Conservation (phyloP, 306 rosid species). For the Comarum palustre region DNA sequence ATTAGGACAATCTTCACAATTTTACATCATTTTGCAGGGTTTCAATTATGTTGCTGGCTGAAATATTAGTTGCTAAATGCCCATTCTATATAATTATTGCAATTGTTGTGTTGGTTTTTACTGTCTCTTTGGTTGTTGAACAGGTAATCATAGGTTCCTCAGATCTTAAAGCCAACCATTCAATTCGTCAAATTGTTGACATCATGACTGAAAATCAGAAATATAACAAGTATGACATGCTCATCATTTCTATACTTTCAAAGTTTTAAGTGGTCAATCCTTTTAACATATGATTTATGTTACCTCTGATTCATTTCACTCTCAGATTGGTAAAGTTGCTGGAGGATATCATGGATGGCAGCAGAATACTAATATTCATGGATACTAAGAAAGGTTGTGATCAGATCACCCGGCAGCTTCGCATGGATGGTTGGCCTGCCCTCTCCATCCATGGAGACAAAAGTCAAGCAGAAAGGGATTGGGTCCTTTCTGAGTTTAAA, state of each 20-base stretch:
- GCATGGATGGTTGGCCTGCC: slow-evolving; percentile 99
- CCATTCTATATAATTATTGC: not conserved
- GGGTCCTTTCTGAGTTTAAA: slow-evolving; percentile 96
- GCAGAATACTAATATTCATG: slow-evolving; percentile 94
- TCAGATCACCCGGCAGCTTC: slow-evolving; percentile 89
- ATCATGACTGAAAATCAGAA: slow-evolving; percentile 92
- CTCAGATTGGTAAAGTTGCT: slow-evolving; percentile 87
- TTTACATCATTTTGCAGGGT: not conserved
- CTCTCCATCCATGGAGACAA: slow-evolving; percentile 97
- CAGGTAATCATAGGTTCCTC: slow-evolving; percentile 89
- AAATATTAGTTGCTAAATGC: not conserved
- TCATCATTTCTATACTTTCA: slow-evolving; percentile 18
- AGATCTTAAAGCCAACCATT: slow-evolving; percentile 90
- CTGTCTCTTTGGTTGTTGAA: slow-evolving; percentile 23
- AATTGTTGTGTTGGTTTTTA: not conserved
- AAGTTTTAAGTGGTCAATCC: slow-evolving; percentile 14
- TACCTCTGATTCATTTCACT: slow-evolving; percentile 26
- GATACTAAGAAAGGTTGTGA: slow-evolving; percentile 98
- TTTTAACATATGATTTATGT: slow-evolving; percentile 21
- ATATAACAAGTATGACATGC: slow-evolving; percentile 69
- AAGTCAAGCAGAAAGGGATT: slow-evolving; percentile 99
- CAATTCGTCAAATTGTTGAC: slow-evolving; percentile 85
- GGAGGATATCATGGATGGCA: slow-evolving; percentile 97
- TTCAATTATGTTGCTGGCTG: not conserved
- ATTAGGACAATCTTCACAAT: not conserved